A percentile compares a stretch with the other conserved stretches of the same genome.
phyloP scores from a whole-genome alignment of 306 rosid genomes.

The Urtica urens region DNA sequence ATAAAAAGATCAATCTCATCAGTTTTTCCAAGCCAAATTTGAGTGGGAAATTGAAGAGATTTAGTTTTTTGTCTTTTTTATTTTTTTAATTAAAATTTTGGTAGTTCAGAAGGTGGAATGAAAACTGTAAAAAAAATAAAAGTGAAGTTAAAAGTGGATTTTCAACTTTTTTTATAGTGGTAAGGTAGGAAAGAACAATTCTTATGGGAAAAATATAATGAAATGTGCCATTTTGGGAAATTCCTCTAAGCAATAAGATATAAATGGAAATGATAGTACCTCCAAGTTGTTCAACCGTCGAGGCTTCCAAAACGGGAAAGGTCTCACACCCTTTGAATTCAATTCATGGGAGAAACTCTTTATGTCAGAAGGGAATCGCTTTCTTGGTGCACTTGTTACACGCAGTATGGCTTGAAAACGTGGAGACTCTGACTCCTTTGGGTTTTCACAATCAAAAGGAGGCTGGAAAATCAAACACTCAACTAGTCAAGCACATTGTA shows the following conservation, averaged over 20 bases:
- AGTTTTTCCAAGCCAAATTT: no score
- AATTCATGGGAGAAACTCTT: slow-evolving; percentile 96
- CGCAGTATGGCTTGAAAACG: slow-evolving; percentile 98
- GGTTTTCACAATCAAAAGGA: slow-evolving; percentile 81
- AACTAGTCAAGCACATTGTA: slow-evolving; percentile 16
- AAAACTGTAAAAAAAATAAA: no score
- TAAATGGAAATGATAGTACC: slow-evolving; percentile 38
- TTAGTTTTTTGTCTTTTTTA: no score
- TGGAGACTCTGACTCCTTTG: slow-evolving; percentile 98
- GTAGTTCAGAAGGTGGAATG: no score
- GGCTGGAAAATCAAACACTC: slow-evolving; percentile 36
- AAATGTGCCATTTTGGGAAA: no score
- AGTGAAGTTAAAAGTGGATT: no score
- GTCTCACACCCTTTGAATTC: slow-evolving; percentile 90
- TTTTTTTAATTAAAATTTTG: no score
- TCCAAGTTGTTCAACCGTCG: slow-evolving; percentile 87
- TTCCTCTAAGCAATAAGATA: slow-evolving; percentile 3
- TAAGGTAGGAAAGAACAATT: no score
- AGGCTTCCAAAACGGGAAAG: slow-evolving; percentile 93
- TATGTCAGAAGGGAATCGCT: slow-evolving; percentile 73
- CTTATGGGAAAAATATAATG: no score
- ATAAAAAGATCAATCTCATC: no score
- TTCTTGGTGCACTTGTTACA: slow-evolving; percentile 89
- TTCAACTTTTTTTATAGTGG: no score
- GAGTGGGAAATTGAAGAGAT: no score